Evolutionary conservation across 148 eudicot genomes (phyloP).

Genomic region (Rhododendron henanense): DNA sequence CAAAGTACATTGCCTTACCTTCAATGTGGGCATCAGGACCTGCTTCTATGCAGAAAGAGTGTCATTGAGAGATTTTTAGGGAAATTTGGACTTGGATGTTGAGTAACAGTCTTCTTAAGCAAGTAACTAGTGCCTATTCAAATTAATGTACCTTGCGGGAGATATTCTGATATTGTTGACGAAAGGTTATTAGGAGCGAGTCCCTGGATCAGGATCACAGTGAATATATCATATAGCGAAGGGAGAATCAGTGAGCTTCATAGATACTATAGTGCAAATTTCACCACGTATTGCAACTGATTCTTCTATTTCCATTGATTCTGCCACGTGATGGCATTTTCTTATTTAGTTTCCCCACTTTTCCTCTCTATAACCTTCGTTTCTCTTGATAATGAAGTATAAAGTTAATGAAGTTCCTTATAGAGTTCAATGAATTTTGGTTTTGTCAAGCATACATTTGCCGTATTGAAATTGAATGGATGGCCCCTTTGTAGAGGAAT

Average conservation of each 20-base stretch:
- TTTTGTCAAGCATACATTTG: neutral
- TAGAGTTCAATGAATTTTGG: neutral
- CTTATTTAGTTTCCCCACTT: neutral
- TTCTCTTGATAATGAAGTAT: neutral
- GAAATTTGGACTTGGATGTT: neutral
- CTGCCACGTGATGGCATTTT: neutral
- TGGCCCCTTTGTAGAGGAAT: conserved; percentile 61
- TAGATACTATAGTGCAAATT: neutral
- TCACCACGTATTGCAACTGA: neutral
- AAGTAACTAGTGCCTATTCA: neutral
- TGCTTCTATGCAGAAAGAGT: neutral
- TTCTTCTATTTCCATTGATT: neutral
- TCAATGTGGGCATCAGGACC: neutral
- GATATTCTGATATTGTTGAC: neutral
- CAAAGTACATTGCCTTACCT: neutral
- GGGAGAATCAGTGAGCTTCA: neutral
- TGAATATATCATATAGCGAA: neutral
- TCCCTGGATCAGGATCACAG: neutral
- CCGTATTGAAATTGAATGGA: neutral
- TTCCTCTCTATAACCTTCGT: neutral
- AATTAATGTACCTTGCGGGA: neutral
- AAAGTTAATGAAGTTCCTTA: neutral
- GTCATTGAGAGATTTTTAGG: neutral
- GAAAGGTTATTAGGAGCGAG: neutral
- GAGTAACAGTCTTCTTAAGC: neutral